Percentiles rank a stretch among this genome's conserved stretches.
These are phyloP conservation scores for Chenopodium formosanum DNA, from an alignment of 148 eudicot species.

Conservation along the genomic window DNA sequence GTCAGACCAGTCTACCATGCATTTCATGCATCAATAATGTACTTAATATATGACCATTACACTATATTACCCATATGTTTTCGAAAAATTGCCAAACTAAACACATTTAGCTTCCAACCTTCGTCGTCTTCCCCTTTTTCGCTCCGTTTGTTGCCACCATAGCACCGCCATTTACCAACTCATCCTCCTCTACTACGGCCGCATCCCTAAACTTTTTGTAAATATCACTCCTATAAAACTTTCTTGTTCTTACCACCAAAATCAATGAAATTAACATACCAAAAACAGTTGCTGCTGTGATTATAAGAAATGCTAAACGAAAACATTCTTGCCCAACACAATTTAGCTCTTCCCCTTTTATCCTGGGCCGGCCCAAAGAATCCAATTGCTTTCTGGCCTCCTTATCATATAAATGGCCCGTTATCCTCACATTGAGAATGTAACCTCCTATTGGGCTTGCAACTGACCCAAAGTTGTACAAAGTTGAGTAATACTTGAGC, in stretches of 20 bases:
- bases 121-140: conserved; percentile 3
- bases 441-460: conserved; percentile 48
- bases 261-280: conserved; percentile 36
- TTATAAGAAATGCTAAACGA: conserved; percentile 36
- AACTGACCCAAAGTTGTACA: conserved; percentile 44
- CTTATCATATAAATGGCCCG: conserved; percentile 39
- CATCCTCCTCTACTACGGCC: conserved; percentile 8
- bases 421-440: conserved; percentile 36
- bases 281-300: conserved; percentile 34
- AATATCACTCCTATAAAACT: conserved; percentile 41
- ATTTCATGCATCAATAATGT: neutral
- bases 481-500: conserved; percentile 39
- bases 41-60: neutral
- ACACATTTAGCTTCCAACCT: neutral
- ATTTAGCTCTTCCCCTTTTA: conserved; percentile 25
- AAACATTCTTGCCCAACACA: conserved; percentile 34
- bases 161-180: conserved; percentile 16
- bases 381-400: conserved; percentile 32
- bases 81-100: neutral
- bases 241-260: conserved; percentile 35
- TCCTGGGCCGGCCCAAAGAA: conserved; percentile 21
- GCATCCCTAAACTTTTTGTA: conserved; percentile 35
- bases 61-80: neutral
- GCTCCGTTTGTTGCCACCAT: neutral
- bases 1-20: too few species aligned